Evolutionary conservation across 2,329 filamentous ascomycete genomes (phyloP), one percentile per base, ranked within the genome.

Genomic region (Beauveria sp.): DNA sequence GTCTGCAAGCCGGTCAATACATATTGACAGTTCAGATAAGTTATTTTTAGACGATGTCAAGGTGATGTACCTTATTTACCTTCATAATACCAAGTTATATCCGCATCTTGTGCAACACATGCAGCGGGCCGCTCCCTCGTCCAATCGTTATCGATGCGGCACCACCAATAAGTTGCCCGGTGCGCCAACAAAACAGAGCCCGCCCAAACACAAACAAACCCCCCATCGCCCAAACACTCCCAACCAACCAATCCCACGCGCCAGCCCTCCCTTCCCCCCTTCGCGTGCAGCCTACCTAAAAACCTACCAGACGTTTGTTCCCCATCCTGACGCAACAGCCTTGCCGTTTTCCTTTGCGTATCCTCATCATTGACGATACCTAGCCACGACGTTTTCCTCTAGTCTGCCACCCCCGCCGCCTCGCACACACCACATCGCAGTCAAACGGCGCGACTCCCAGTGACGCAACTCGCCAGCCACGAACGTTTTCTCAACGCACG

Each of bases 161-260:
- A 46, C 40, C 52, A 18, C n/a, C 20, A 40, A 26, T 9, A n/a
- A 38, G 34, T 38, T 38, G 34, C 34, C 50, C 22, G 10, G 12
- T 12, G 48, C 34, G 22, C 45, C 48, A 57, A 49, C 43, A 40
- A 57, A 57, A 57, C 43, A 57, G 6, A 34, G 43, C 54, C 54
- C 22, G 26, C 43, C 55, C 42, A 60, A 60, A 50, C 46, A 59
- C 56, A 60, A 60, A 60, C 34, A 50, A 60, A 50, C 46, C 34
- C 46, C n/a, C 18, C 34, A n/a, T 22, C 20, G 38, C 48, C 56
- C 46, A 51, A 59, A 22, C 46, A 3, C n/a, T 34, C 31, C 20
- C 43, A 22, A 18, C 56, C 20, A 59, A 59, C 50, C 56, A 22
- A 57, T 48, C 46, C 56, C 26, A 50, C 46, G 46, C 46, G 56